Base-by-base conservation (phyloP, 169 alveolate genomes). In the Plasmodium cynomolgi region DNA sequence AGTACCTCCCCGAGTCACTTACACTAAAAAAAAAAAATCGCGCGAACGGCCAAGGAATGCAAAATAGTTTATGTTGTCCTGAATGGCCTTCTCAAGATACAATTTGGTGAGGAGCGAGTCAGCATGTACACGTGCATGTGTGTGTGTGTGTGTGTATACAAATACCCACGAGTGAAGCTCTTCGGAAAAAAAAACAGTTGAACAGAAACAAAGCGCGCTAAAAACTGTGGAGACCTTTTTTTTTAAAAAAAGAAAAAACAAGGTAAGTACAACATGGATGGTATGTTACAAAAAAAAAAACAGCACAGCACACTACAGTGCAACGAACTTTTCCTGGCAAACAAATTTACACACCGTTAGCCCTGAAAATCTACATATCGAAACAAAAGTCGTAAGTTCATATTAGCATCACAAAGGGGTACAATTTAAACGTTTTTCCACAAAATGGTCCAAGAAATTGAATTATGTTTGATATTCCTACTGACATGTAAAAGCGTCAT, bases 381-480 rank as follows among this genome's bases (percentile, higher is more conserved):
- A 81, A 81, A 26, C 17, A 41, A 20, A 44, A 81, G 34, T 81
- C 23, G 9, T 26, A 31, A 39, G 39, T 6, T 81, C 62, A 56
- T 82, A 29, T 82, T 29, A 68, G 37, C 47, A 50, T 77, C 56
- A 77, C 68, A 77, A 26, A 77, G 47, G 44, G 23, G 56, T 20
- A 77, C 23, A 44, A 77, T 31, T 37, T 37, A 77, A 15, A 34
- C 75, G 23, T 62, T 62, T 62, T 62, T 62, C 75, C 9, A 62
- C 13, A 62, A 83, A 39, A 56, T 33, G 39, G 62, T 83, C 20
- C 26, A 15, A 58, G 91, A 62, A 56, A 58, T 83, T 83, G 41
- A 84, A 6, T 68, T 58, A 23, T 33, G 71, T 34, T 84, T 8
- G 31, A 54, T 84, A 84, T 84, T 84, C 74, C 92, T 54, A 72